These are phyloP conservation scores for Yamadazyma endophytica DNA, from an alignment of 805 yeast species.

Conservation along the genomic window DNA sequence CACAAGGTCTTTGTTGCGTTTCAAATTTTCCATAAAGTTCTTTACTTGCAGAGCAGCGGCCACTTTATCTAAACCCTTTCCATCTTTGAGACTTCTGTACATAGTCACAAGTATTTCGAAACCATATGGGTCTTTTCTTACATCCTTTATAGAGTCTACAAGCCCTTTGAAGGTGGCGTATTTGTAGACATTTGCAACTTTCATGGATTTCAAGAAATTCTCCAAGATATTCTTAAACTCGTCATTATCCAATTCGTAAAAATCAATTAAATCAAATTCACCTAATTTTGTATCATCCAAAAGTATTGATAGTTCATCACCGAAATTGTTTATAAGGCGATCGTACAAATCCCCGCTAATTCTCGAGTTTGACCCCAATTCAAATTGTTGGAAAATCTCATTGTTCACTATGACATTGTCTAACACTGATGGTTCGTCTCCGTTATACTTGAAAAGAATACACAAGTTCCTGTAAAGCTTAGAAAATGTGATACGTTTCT, in stretches of 20 bases:
- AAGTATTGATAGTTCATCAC: conserved; percentile 1
- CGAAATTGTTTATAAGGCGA: conserved; percentile 3
- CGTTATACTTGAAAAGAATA: conserved; percentile 29
- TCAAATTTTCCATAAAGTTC: conserved; percentile 6
- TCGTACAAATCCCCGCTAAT: conserved; percentile 4
- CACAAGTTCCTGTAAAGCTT: conserved; percentile 28
- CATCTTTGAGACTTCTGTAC: too few species aligned
- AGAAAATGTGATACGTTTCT: conserved; percentile 17
- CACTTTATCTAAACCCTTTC: too few species aligned
- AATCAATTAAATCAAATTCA: conserved; percentile 7
- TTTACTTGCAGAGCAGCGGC: too few species aligned
- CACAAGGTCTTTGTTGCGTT: conserved; percentile 4
- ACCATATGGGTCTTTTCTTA: too few species aligned
- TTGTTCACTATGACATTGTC: conserved; percentile 29
- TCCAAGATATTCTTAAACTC: conserved; percentile 4
- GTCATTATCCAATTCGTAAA: conserved; percentile 6
- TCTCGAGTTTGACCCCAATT: conserved; percentile 9
- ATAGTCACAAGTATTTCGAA: too few species aligned
- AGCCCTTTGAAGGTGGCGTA: conserved; percentile 2
- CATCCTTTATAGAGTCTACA: too few species aligned
- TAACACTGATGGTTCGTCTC: conserved; percentile 26
- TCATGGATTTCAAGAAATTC: conserved; percentile 5
- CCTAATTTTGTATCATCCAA: conserved; percentile 1
- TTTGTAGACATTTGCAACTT: conserved; percentile 4
- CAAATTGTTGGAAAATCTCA: conserved; percentile 23